Conservation (phyloP, 345 rosid species). For the Linum trigynum region DNA sequence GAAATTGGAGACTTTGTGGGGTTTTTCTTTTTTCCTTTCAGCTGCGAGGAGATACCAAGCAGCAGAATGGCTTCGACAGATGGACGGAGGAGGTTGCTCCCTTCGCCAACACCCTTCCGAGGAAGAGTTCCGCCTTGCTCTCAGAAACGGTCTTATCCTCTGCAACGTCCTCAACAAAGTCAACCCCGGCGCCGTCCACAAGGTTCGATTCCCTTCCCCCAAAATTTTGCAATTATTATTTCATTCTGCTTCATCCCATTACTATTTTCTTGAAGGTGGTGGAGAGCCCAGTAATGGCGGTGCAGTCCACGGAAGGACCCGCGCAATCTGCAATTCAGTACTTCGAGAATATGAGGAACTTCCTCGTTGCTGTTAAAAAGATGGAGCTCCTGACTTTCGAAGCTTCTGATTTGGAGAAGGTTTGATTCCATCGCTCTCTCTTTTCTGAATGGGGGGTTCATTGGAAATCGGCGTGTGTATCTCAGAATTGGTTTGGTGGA, state of each 20-base stretch:
- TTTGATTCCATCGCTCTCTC: constrained; percentile 10
- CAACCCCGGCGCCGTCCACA: constrained; percentile 86
- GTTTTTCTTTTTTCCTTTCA: constrained; percentile 14
- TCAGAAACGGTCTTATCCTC: constrained; percentile 83
- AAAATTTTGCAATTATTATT: too few relatives aligned
- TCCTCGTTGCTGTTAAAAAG: constrained; percentile 75
- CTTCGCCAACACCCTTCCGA: constrained; percentile 69
- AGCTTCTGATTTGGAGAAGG: constrained; percentile 94
- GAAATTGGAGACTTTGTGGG: background rate
- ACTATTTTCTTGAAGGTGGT: constrained; percentile 40
- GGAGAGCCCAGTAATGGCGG: constrained; percentile 57
- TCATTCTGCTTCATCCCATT: background rate
- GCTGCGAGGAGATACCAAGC: constrained; percentile 88
- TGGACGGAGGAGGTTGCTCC: constrained; percentile 57
- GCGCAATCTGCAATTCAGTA: constrained; percentile 98
- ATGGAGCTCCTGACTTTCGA: constrained; percentile 96
- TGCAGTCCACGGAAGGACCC: constrained; percentile 77
- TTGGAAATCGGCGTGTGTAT: background rate
- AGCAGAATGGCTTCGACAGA: constrained; percentile 78
- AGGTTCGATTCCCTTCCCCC: constrained; percentile 30
- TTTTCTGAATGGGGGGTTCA: background rate
- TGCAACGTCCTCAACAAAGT: constrained; percentile 96
- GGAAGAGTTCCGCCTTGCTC: constrained; percentile 62
- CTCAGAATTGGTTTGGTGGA: background rate
- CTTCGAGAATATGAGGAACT: constrained; percentile 97